Conservation (phyloP, 1,139 yeast genomes). For the Saccharomyces hybrid region DNA sequence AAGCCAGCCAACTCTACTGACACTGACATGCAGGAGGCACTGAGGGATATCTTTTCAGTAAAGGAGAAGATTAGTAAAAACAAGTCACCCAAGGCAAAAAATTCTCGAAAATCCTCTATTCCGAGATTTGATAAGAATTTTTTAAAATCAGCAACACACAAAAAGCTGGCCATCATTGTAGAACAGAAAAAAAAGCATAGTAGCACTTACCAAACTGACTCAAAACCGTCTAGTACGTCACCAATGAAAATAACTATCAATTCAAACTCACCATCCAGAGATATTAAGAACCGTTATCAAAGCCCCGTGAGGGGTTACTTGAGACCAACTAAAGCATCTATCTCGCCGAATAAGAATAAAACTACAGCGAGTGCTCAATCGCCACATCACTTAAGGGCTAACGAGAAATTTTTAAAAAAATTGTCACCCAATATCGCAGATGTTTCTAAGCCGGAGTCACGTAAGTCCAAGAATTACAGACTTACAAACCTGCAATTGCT, state of each 20-base stretch:
- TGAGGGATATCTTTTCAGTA: conserved; percentile 21
- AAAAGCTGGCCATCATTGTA: not conserved
- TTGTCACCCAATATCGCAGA: not conserved
- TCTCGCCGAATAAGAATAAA: not conserved
- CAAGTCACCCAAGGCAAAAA: conserved; percentile 1
- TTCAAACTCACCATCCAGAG: not conserved
- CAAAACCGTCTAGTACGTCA: not conserved
- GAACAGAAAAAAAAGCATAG: not conserved
- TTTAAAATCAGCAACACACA: not conserved
- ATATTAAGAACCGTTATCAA: not conserved
- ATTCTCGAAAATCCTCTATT: conserved; percentile 14
- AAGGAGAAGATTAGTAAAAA: not conserved
- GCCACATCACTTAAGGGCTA: not conserved
- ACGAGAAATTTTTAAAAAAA: not conserved
- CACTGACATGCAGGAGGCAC: conserved; percentile 24
- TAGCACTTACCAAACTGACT: not conserved
- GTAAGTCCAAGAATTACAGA: conserved; percentile 11
- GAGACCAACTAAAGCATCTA: not conserved
- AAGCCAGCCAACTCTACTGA: conserved; percentile 9
- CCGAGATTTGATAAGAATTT: conserved; percentile 12
- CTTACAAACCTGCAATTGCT: conserved; percentile 27
- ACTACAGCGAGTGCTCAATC: not conserved
- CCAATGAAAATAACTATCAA: not conserved
- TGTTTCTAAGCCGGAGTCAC: not conserved
- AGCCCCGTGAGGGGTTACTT: not conserved